These are phyloP conservation scores for Chrysoporthe cubensis DNA, from an alignment of 2,329 filamentous ascomycete species.

Conservation along the genomic window DNA sequence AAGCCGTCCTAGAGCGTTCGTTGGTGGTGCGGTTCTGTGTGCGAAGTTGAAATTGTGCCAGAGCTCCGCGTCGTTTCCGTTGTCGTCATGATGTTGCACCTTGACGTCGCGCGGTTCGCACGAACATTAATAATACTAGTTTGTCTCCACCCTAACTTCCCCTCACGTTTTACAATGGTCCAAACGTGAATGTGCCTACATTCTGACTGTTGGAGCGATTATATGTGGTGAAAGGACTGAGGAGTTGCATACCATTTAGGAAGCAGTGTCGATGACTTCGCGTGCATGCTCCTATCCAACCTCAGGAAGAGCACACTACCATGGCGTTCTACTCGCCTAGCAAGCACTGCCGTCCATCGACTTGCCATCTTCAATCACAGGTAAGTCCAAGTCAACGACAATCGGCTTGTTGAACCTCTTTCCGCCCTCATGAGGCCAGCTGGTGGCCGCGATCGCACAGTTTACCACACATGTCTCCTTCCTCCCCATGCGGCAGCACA, in stretches of 20 bases:
- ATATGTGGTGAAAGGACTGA: neutral
- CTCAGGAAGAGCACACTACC: neutral
- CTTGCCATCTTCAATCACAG: conserved; percentile 50
- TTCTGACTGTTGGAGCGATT: neutral
- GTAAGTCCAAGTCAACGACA: conserved; percentile 79
- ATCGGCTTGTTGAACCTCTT: conserved; percentile 78
- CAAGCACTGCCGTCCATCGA: neutral
- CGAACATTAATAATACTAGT: neutral
- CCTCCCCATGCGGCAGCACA: conserved; percentile 49
- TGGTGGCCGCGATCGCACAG: conserved; percentile 72
- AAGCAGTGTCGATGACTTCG: neutral
- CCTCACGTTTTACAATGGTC: neutral
- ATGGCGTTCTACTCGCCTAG: neutral
- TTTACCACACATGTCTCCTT: conserved; percentile 80
- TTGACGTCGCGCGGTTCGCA: neutral
- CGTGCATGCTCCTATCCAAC: too few relatives aligned
- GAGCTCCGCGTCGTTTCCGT: too few relatives aligned
- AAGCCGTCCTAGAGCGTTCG: neutral
- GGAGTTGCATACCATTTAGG: neutral
- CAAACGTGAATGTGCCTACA: neutral
- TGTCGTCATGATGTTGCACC: neutral
- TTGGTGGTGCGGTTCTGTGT: neutral
- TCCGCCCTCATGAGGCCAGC: conserved; percentile 64
- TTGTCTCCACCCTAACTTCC: neutral
- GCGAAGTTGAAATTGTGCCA: neutral